Percentiles rank a stretch among this genome's conserved stretches.
phyloP scores from a whole-genome alignment of 495 filamentous ascomycete species.

The Penicillium cinerascens region DNA sequence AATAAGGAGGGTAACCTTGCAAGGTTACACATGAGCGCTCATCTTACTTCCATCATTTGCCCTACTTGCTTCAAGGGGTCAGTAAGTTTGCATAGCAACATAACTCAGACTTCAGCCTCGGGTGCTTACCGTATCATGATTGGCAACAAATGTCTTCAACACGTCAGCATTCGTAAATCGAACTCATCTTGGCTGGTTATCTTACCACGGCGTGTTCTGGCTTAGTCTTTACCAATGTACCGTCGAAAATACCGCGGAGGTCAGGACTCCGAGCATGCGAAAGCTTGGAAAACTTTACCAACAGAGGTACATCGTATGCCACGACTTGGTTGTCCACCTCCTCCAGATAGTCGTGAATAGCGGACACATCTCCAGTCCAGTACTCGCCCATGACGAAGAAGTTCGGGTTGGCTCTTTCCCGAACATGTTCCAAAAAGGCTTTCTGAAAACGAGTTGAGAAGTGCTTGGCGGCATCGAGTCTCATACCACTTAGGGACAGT shows the following conservation, averaged over 20 bases:
- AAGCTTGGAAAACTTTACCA: conserved; percentile 59
- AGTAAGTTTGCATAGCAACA: neutral
- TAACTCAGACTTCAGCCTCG: neutral
- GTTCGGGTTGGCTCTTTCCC: conserved; percentile 43
- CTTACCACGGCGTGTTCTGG: conserved; percentile 64
- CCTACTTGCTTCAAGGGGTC: conserved; percentile 50
- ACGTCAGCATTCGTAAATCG: conserved; percentile 9
- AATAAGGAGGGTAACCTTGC: neutral
- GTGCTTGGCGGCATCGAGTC: conserved; percentile 75
- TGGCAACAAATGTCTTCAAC: conserved; percentile 38
- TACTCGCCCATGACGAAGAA: conserved; percentile 74
- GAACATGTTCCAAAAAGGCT: conserved; percentile 54
- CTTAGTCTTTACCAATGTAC: conserved; percentile 53
- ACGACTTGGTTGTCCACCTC: conserved; percentile 55
- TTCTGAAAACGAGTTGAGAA: conserved; percentile 62
- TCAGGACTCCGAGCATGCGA: conserved; percentile 52
- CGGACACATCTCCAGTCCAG: conserved; percentile 58
- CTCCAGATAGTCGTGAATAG: conserved; percentile 56
- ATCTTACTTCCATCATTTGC: conserved; percentile 52
- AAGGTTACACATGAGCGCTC: neutral
- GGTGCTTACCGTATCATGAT: conserved; percentile 43
- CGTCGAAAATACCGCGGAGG: conserved; percentile 58
- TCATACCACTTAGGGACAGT: conserved; percentile 60
- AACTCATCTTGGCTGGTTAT: neutral
- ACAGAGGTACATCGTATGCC: conserved; percentile 66